Evolutionary conservation across 805 yeast genomes (phyloP).

Genomic region (Candida orba): DNA sequence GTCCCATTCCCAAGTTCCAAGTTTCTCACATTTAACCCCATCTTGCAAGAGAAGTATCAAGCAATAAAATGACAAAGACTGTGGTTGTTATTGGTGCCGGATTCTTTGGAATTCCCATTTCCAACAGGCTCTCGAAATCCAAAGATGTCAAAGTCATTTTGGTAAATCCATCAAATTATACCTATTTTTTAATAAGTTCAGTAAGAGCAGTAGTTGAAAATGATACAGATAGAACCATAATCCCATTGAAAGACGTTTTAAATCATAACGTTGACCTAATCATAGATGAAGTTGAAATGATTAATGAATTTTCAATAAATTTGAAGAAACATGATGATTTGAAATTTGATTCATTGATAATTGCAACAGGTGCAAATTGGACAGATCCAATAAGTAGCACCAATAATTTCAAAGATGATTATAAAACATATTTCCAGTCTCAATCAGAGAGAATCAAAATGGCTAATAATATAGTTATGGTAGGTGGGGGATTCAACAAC

Average conservation of each 20-base stretch:
- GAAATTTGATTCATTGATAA: constrained; percentile 20
- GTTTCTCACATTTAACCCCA: too few species aligned
- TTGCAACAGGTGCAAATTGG: constrained; percentile 28
- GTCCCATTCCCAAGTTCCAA: too few species aligned
- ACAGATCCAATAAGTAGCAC: constrained; percentile 20
- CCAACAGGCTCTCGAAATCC: constrained; percentile 13
- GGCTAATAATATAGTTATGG: constrained; percentile 23
- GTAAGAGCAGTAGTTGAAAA: constrained; percentile 17
- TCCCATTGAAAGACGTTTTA: constrained; percentile 17
- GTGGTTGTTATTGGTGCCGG: constrained; percentile 21
- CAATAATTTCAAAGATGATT: constrained; percentile 10
- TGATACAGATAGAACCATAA: constrained; percentile 10
- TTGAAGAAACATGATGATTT: constrained; percentile 9
- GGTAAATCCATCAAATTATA: constrained; percentile 11
- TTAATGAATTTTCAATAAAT: constrained; percentile 12
- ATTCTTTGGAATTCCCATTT: constrained; percentile 16
- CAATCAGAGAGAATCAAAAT: constrained; percentile 12
- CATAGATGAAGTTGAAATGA: constrained; percentile 8
- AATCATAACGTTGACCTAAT: constrained; percentile 15
- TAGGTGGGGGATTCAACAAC: constrained; percentile 30
- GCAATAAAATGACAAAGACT: constrained; percentile 1
- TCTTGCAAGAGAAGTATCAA: too few species aligned
- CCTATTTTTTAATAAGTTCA: constrained; percentile 12
- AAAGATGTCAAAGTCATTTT: constrained; percentile 8
- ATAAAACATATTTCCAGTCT: constrained; percentile 9